Base-by-base conservation (phyloP, 371 early-diverging fungal genomes). In the Parasitella parasitica region DNA sequence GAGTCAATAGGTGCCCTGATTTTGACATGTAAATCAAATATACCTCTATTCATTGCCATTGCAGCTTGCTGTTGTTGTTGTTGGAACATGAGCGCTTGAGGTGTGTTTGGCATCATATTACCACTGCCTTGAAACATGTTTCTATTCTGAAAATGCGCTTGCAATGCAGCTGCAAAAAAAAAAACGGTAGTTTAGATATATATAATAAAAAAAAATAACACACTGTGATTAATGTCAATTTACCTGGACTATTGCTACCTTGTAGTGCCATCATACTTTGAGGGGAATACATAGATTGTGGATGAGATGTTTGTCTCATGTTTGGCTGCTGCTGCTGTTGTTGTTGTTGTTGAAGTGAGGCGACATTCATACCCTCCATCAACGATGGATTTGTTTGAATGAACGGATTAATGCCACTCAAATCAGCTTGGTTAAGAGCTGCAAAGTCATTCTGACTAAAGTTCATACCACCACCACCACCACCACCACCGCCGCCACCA, bases 1-100 rank as follows among this genome's bases (percentile, higher is more conserved):
- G 26, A 26, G 16, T 26, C 12, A 30, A 30, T 5, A 32, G 11
- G 11, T 11, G 32, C 7, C 49, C 12, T 26, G 5, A 48, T 13
- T 12, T 3, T n/a, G n/a, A 48, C 8, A 26, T 15, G 4, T 15
- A 26, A 27, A 4, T 2, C 4, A 3, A 49, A 18, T 15, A 35
- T 39, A 76, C 76, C 73, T 72, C 78, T 61, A 32, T 70, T 75
- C 65, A 76, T 62, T 32, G 70, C 63, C 48, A 72, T 61, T 16
- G 64, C 56, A 16, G 66, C 64, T 55, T 70, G 70, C 28, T 72
- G 73, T 26, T 69, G 62, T 13, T 62, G 62, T 5, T 61, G 62
- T 63, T 75, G 78, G 41, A 67, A 69, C 52, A 77, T 30, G 3
- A 77, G 50, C 5, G 68, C 66, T 57, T 77, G 78, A 22, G 78